Percentiles rank a stretch among this genome's conserved stretches.
Conservation (phyloP, 176 grass and related monocot genomes). For the Paspalum notatum region DNA sequence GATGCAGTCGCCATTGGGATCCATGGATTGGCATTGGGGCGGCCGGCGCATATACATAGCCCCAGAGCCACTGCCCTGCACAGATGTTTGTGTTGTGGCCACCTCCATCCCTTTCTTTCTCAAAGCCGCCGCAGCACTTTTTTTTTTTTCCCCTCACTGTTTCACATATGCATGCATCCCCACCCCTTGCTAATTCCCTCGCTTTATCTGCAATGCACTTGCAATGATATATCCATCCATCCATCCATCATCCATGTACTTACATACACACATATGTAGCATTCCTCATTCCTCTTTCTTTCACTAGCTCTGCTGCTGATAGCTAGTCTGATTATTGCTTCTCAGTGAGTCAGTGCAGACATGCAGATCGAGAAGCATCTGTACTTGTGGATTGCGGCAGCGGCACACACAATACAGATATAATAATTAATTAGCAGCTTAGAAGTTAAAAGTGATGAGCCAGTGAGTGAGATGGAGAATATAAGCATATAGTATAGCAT, state of each 20-base stretch:
- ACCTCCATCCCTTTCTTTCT: slow-evolving; percentile 22
- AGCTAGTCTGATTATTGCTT: too few relatives aligned
- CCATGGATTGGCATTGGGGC: neutral
- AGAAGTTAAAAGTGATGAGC: neutral
- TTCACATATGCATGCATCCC: neutral
- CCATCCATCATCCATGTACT: too few relatives aligned
- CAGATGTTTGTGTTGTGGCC: neutral
- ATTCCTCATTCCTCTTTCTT: too few relatives aligned
- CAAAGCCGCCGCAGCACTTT: slow-evolving; percentile 9
- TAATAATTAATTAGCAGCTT: neutral
- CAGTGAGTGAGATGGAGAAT: neutral
- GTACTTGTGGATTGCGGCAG: slow-evolving; percentile 17
- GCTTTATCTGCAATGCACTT: too few relatives aligned
- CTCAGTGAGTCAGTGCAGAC: neutral
- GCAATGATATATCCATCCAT: too few relatives aligned
- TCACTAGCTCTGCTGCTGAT: too few relatives aligned
- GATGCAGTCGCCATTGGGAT: slow-evolving; percentile 39
- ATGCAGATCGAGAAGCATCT: slow-evolving; percentile 34
- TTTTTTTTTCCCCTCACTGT: neutral
- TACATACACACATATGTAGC: too few relatives aligned
- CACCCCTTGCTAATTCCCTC: too few relatives aligned
- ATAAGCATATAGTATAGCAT: slow-evolving; percentile 1
- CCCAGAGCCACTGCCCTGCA: neutral
- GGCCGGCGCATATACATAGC: neutral
- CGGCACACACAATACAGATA: neutral